Evolutionary conservation across 345 rosid species (phyloP), one percentile per base, ranked within the genome.

Genomic region (Eutrema heterophyllum): DNA sequence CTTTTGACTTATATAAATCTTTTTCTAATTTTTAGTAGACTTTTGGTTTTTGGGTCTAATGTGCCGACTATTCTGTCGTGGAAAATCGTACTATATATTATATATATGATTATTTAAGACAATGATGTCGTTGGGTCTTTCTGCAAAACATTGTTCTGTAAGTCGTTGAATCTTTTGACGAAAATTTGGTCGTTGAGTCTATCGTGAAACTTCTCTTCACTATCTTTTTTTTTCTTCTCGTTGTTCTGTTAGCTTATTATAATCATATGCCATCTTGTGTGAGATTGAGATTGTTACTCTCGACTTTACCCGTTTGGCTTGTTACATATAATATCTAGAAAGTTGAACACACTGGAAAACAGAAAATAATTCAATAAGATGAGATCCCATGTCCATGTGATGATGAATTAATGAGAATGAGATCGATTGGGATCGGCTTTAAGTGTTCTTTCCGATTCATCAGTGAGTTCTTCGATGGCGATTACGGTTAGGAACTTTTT

Each of bases 51-150:
- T 45, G 36, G n/a, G 79, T 54, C 26, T 70, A 75, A 76, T 76
- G 80, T 55, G 80, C 61, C 75, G 80, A 76, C 70, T 55, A 70
- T 69, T 63, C 79, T 10, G 74, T 75, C 74, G 74, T 52, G 64
- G 18, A 41, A 68, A 43, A 55, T 52, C 32, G 48, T 74, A 59
- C 16, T 67, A 38, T 18, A 44, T 64, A 64, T 55, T 6, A 26
- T 14, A 6, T n/a, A 15, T 48, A 67, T 68, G 14, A 16, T 53
- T 67, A 65, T 57, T 40, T 7, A 16, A 39, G 64, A 26, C 38
- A 35, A 15, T 51, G 49, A 43, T 51, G 73, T 52, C 40, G 54
- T 60, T 51, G 67, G 39, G 51, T 74, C 72, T 46, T 29, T 9
- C 30, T 75, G 41, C 74, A 24, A 51, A 67, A 53, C 68, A 10